Evolutionary conservation across 352 stramenopile genomes (phyloP).

Genomic region (Globisporangium nodosum): DNA sequence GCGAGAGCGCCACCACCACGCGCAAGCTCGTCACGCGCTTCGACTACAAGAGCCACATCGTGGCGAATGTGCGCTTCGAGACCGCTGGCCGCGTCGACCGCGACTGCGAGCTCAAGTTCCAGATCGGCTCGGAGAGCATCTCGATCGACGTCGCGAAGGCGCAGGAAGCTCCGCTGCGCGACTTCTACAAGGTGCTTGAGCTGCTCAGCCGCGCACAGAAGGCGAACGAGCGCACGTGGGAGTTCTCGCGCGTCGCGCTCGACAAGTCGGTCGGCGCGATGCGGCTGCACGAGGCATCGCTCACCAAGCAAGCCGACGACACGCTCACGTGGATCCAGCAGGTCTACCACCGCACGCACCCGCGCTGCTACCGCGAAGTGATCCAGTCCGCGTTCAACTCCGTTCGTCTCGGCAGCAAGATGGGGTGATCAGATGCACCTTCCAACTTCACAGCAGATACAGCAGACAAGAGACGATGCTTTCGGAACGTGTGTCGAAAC

Average conservation of each 20-base stretch:
- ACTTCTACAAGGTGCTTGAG: slow-evolving; percentile 57
- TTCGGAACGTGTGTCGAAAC: no score
- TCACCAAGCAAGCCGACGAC: slow-evolving; percentile 38
- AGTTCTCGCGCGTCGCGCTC: slow-evolving; percentile 39
- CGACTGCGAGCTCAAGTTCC: slow-evolving; percentile 38
- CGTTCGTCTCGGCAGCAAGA: slow-evolving; percentile 29
- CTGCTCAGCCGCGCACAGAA: slow-evolving; percentile 38
- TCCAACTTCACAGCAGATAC: no score
- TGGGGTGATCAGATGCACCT: slow-evolving; percentile 6
- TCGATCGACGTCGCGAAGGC: slow-evolving; percentile 49
- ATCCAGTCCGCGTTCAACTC: slow-evolving; percentile 38
- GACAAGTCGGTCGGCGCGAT: slow-evolving; percentile 34
- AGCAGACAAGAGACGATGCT: no score
- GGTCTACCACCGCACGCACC: slow-evolving; percentile 40
- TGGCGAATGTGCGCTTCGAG: slow-evolving; percentile 15
- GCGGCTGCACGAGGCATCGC: slow-evolving; percentile 32
- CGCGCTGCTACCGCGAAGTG: slow-evolving; percentile 49
- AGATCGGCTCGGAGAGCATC: slow-evolving; percentile 26
- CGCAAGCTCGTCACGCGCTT: slow-evolving; percentile 12
- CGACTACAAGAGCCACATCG: slow-evolving; percentile 10
- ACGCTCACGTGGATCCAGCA: slow-evolving; percentile 37
- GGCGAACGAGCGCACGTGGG: slow-evolving; percentile 35
- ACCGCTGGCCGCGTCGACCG: slow-evolving; percentile 13
- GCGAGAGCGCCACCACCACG: slow-evolving; percentile 11
- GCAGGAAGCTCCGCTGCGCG: slow-evolving; percentile 21